These are phyloP conservation scores for Fomitopsis pinicola DNA, from an alignment of 1,284 basidiomycete species.

Conservation along the genomic window DNA sequence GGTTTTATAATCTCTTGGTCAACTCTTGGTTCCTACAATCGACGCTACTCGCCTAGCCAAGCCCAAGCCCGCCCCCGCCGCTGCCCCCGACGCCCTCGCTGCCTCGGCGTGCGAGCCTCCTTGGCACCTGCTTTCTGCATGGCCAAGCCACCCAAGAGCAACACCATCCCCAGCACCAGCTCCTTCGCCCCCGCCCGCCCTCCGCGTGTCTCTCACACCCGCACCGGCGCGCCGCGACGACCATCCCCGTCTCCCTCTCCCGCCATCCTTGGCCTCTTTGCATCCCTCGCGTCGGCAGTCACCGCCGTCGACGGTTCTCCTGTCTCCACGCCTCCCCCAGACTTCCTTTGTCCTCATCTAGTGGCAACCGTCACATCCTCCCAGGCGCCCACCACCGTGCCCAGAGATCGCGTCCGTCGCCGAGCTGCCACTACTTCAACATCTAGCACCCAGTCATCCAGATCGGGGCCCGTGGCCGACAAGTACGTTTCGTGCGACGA, in stretches of 20 bases:
- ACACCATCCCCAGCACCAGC: neutral
- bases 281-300: slow-evolving; percentile 46
- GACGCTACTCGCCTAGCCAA: slow-evolving; percentile 9
- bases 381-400: slow-evolving; percentile 2
- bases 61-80: slow-evolving; percentile 7
- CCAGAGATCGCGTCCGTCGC: neutral
- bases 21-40: slow-evolving; percentile 6
- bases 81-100: slow-evolving; percentile 10
- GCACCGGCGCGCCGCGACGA: slow-evolving; percentile 4
- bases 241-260: slow-evolving; percentile 31
- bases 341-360: slow-evolving; percentile 60
- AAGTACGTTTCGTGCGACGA: slow-evolving; percentile 53
- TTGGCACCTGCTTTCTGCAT: slow-evolving; percentile 17
- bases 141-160: slow-evolving; percentile 22
- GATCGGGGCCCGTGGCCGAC: slow-evolving; percentile 39
- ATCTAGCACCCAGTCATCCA: neutral
- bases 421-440: neutral
- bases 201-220: slow-evolving; percentile 1
- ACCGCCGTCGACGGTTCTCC: slow-evolving; percentile 44
- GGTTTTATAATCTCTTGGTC: neutral
- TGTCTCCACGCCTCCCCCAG: slow-evolving; percentile 37
- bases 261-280: slow-evolving; percentile 48
- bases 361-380: slow-evolving; percentile 9
- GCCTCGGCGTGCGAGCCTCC: slow-evolving; percentile 14
- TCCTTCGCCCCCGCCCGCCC: neutral